Conservation (phyloP, 805 yeast genomes). For the Sporopachydermia quercuum region DNA sequence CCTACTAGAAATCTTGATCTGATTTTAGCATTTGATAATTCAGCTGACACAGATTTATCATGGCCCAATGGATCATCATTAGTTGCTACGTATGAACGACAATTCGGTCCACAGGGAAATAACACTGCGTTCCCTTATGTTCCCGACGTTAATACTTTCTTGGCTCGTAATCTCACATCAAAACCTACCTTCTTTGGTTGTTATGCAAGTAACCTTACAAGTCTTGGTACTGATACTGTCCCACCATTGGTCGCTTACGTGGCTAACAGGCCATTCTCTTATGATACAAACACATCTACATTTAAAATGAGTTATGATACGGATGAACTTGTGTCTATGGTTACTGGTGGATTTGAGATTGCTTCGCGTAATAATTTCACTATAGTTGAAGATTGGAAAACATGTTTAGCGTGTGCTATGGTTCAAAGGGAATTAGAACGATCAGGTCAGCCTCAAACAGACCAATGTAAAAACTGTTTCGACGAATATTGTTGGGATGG, state of each 20-base stretch:
- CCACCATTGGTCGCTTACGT: constrained; percentile 71
- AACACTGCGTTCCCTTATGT: constrained; percentile 66
- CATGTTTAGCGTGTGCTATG: constrained; percentile 74
- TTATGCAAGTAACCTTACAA: constrained; percentile 46
- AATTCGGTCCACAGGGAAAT: constrained; percentile 35
- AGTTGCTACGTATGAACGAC: constrained; percentile 41
- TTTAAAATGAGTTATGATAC: constrained; percentile 46
- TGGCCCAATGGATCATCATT: constrained; percentile 65
- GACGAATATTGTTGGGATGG: constrained; percentile 68
- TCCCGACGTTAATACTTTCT: constrained; percentile 52
- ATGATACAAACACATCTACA: constrained; percentile 58
- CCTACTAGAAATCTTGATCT: constrained; percentile 45
- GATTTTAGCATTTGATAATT: constrained; percentile 51
- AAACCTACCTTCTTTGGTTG: constrained; percentile 79
- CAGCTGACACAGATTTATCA: constrained; percentile 37
- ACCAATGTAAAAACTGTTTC: constrained; percentile 62
- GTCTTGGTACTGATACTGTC: constrained; percentile 23
- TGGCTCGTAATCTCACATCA: constrained; percentile 43
- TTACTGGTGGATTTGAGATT: constrained; percentile 61
- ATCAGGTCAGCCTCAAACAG: constrained; percentile 39
- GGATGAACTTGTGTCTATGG: constrained; percentile 41
- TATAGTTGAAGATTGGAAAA: constrained; percentile 49
- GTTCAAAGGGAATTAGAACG: constrained; percentile 68
- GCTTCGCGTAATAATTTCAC: constrained; percentile 54
- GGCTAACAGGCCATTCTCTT: constrained; percentile 59